Conservation (phyloP, 2,329 filamentous ascomycete genomes). For the Ceratocystiopsis brevicomis region DNA sequence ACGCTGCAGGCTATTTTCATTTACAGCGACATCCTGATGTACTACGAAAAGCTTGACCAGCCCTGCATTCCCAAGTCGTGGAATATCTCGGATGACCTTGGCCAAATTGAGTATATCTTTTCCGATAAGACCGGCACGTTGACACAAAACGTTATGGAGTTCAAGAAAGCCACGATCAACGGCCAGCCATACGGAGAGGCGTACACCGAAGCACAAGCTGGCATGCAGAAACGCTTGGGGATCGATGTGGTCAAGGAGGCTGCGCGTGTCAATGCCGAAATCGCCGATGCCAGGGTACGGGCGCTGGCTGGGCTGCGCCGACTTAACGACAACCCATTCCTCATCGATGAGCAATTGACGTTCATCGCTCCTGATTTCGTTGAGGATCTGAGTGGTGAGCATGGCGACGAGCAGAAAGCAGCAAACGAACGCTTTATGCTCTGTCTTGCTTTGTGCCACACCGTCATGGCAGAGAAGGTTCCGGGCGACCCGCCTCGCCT, state of each 20-base stretch:
- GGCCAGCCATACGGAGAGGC: constrained; percentile 93
- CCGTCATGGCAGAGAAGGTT: constrained; percentile 76
- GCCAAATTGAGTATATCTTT: constrained; percentile 98
- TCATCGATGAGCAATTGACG: constrained; percentile 75
- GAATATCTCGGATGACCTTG: constrained; percentile 97
- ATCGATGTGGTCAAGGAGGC: constrained; percentile 70
- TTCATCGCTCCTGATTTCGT: constrained; percentile 87
- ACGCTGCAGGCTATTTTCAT: constrained; percentile 92
- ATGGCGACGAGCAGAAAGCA: constrained; percentile 54
- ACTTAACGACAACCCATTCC: constrained; percentile 75
- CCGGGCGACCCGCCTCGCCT: constrained; percentile 84
- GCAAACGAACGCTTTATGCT: constrained; percentile 88
- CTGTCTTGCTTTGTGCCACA: constrained; percentile 85
- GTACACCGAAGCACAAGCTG: constrained; percentile 90
- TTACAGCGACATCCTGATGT: constrained; percentile 91
- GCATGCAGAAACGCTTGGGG: constrained; percentile 83
- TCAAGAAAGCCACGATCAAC: constrained; percentile 95
- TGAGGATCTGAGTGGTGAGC: constrained; percentile 58
- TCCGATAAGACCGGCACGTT: constrained; percentile 13
- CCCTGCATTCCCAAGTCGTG: constrained; percentile 94
- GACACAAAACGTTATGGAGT: constrained; percentile 46
- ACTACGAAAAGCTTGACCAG: constrained; percentile 85
- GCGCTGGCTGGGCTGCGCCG: constrained; percentile 57
- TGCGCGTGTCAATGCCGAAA: constrained; percentile 53
- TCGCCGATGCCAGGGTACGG: constrained; percentile 53